Evolutionary conservation across 1,284 basidiomycete genomes (phyloP).

Genomic region (Ceratobasidium sp.): DNA sequence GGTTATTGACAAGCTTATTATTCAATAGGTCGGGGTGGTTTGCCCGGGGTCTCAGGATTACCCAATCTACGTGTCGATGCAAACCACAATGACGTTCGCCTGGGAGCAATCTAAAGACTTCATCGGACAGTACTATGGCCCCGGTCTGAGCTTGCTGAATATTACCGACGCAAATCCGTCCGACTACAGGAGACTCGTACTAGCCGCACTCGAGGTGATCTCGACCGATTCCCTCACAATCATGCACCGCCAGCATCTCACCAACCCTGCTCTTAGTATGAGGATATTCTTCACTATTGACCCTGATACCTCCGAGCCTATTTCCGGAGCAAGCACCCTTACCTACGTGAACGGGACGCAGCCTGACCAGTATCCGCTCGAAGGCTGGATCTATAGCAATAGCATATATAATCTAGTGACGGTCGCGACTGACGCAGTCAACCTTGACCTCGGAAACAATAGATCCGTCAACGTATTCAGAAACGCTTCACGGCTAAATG

Average conservation of each 20-base stretch:
- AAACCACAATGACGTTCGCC: constrained; percentile 23
- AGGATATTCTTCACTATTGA: not conserved
- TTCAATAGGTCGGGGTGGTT: constrained; percentile 23
- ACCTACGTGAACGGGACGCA: constrained; percentile 19
- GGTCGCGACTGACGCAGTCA: constrained; percentile 13
- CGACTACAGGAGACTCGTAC: constrained; percentile 18
- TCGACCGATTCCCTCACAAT: constrained; percentile 28
- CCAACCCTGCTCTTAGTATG: not conserved
- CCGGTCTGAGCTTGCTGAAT: not conserved
- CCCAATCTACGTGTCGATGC: constrained; percentile 23
- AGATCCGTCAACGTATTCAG: constrained; percentile 9
- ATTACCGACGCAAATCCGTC: not conserved
- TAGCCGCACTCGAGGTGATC: constrained; percentile 23
- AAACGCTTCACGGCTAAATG: not conserved
- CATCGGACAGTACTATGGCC: constrained; percentile 35
- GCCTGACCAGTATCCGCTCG: not conserved
- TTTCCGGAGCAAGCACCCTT: not conserved
- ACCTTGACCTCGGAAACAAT: constrained; percentile 34
- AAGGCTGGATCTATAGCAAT: not conserved
- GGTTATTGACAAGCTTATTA: not conserved
- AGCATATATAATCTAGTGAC: not conserved
- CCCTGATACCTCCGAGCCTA: not conserved
- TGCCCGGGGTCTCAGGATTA: constrained; percentile 9
- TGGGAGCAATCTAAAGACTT: constrained; percentile 23
- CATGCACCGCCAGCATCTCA: not conserved